Base-by-base conservation (phyloP, 2,329 filamentous ascomycete genomes). In the Phaeophleospora eucalypticola region DNA sequence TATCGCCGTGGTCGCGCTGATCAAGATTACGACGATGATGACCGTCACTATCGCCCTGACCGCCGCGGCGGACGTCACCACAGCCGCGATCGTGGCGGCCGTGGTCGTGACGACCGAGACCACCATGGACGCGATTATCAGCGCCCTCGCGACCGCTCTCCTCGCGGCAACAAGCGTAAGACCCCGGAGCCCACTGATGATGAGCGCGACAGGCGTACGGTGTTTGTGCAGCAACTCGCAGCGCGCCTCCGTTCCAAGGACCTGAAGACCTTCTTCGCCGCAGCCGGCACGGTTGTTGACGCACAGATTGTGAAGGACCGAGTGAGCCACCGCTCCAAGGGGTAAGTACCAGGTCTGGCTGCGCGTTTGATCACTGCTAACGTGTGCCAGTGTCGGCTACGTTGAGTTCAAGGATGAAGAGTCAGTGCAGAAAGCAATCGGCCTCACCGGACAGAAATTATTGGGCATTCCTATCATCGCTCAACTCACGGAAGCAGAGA, bases 321-420 rank as follows among this genome's bases (percentile, higher is more conserved):
- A 53, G 90, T 98, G 54, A 96, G 89, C 72, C 88, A 89, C 61
- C 87, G 93, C 71, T 96, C 90, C 53, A 98, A 98, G 78, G 93
- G 93, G 91, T 95, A 77, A 65, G 86, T 68, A 9, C 32, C 37
- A 49, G 6, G n/a, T 15, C 16, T 29, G 17, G 21, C 33, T 29
- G 24, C 24, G 24, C 7, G 12, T 7, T 10, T 24, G 37, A 17
- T 39, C 38, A 59, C 75, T 78, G n/a, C n/a, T 67, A 78, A 60
- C 36, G 36, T 18, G 41, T 39, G 39, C 7, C 60, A 97, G 93
- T 71, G 93, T 98, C 70, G 93, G 94, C 68, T 98, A 98, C 66
- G 94, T 98, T 76, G 93, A 98, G 77, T 98, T 98, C 73, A 94
- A 90, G 68, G 83, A 87, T 65, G 91, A 97, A 80, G 89, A 94